These are phyloP conservation scores for Trifolium fragiferum DNA, from an alignment of 306 rosid species.

Conservation along the genomic window DNA sequence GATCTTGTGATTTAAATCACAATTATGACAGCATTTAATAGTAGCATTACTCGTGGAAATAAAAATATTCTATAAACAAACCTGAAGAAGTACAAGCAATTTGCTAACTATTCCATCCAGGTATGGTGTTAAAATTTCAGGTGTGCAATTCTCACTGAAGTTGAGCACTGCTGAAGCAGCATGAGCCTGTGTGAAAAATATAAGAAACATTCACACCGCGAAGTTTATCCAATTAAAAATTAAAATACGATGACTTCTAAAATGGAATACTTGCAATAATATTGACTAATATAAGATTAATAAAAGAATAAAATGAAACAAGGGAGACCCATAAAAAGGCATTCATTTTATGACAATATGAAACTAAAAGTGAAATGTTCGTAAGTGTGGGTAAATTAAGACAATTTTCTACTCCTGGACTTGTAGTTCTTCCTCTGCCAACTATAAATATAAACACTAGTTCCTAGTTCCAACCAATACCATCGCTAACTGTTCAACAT, in stretches of 20 bases:
- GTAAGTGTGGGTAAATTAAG: not conserved
- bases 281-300: not conserved
- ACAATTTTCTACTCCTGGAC: not conserved
- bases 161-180: constrained; percentile 99
- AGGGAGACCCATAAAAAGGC: not conserved
- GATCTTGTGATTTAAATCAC: not conserved
- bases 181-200: constrained; percentile 75
- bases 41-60: not conserved
- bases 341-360: not conserved
- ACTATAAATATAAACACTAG: constrained; percentile 21
- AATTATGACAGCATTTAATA: not conserved
- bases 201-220: constrained; percentile 1
- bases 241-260: constrained; percentile 1
- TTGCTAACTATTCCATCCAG: constrained; percentile 95
- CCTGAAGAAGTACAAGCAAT: constrained; percentile 96
- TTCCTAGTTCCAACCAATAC: not conserved
- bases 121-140: constrained; percentile 87
- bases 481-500: not conserved
- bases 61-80: constrained; percentile 36
- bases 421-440: constrained; percentile 8
- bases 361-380: not conserved
- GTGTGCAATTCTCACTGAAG: constrained; percentile 98
- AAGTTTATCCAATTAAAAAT: not conserved
- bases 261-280: not conserved
- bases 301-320: not conserved